phyloP scores from a whole-genome alignment of 176 grass and related monocot species.

The Pontederia crassipes region DNA sequence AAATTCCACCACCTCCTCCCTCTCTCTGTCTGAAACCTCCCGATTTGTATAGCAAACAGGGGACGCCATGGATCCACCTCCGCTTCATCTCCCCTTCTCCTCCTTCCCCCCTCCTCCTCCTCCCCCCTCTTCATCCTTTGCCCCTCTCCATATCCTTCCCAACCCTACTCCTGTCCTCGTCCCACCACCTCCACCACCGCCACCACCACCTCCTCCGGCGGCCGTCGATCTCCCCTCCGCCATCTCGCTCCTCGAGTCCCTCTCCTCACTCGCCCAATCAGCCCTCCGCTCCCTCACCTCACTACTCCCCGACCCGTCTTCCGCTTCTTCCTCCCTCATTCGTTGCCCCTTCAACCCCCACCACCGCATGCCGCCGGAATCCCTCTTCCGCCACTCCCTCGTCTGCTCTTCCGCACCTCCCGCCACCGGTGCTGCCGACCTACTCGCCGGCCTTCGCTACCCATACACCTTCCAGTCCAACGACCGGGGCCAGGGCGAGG shows the following conservation, averaged over 20 bases:
- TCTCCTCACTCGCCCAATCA: slow-evolving; percentile 40
- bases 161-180: slow-evolving; percentile 1
- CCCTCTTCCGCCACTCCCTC: slow-evolving; percentile 33
- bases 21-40: no score
- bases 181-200: not conserved
- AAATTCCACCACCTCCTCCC: no score
- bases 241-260: slow-evolving; percentile 42
- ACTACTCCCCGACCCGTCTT: slow-evolving; percentile 2
- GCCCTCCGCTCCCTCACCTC: slow-evolving; percentile 36
- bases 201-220: not conserved
- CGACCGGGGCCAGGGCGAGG: not conserved
- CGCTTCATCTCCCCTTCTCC: no score
- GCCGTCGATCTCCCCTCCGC: slow-evolving; percentile 11
- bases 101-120: not conserved
- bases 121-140: slow-evolving; percentile 22
- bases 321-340: slow-evolving; percentile 1
- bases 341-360: slow-evolving; percentile 23
- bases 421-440: not conserved
- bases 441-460: slow-evolving; percentile 1
- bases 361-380: slow-evolving; percentile 28
- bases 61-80: no score
- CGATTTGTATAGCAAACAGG: no score
- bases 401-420: slow-evolving; percentile 24
- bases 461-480: not conserved
- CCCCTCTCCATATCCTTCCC: not conserved